These are phyloP conservation scores for Angophora floribunda DNA, from an alignment of 345 rosid species.

Conservation along the genomic window DNA sequence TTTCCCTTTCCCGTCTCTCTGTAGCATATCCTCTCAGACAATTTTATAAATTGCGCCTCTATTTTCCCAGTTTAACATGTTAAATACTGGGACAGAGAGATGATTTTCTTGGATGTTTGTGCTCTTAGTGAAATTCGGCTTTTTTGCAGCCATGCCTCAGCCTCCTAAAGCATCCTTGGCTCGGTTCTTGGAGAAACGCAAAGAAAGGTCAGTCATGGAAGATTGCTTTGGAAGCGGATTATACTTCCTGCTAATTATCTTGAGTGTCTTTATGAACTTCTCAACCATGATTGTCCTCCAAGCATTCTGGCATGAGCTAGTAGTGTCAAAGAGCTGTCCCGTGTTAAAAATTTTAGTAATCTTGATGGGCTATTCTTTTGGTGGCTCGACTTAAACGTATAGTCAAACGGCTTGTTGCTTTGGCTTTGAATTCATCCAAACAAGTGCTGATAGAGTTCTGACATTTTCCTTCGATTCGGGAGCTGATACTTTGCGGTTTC, in stretches of 20 bases:
- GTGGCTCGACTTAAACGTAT: not conserved
- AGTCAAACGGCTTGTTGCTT: not conserved
- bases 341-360: not conserved
- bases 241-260: not conserved
- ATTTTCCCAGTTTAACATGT: not conserved
- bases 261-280: not conserved
- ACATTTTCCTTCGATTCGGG: not conserved
- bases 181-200: slow-evolving; percentile 44
- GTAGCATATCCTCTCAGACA: not conserved
- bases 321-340: not conserved
- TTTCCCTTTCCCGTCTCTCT: not conserved
- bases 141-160: slow-evolving; percentile 50
- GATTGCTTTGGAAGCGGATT: not conserved
- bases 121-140: not conserved
- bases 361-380: not conserved
- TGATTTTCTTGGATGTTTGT: not conserved
- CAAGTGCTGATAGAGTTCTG: not conserved
- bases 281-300: not conserved
- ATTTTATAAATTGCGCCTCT: not conserved
- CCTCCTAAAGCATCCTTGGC: slow-evolving; percentile 62
- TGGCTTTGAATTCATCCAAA: not conserved
- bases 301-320: not conserved
- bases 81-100: not conserved
- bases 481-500: not conserved
- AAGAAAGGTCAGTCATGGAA: slow-evolving; percentile 47